A percentile compares a stretch with the other conserved stretches of the same genome.
phyloP scores from a whole-genome alignment of 2,329 filamentous ascomycete species.

The Clonostachys rosea region DNA sequence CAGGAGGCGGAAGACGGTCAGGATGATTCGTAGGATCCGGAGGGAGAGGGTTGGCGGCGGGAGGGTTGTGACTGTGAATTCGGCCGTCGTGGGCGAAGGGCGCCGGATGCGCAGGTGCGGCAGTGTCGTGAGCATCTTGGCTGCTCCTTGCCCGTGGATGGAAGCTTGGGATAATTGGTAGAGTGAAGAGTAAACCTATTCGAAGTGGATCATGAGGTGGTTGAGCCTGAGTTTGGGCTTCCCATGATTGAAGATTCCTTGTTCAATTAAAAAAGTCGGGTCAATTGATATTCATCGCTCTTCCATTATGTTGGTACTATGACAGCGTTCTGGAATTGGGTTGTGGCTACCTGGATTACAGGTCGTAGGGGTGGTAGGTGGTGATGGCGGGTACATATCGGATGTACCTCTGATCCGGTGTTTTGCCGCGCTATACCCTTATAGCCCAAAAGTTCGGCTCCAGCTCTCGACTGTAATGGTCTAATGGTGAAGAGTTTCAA shows the following conservation, averaged over 20 bases:
- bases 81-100: conserved; percentile 83
- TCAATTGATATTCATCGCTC: no score
- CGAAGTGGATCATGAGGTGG: no score
- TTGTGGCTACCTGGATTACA: background rate
- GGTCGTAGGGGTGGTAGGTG: no score
- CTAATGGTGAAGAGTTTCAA: conserved; percentile 54
- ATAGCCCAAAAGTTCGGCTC: background rate
- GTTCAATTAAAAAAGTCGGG: no score
- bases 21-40: conserved; percentile 35
- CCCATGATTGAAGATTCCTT: no score
- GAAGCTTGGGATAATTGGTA: background rate
- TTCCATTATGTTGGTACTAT: no score
- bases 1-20: conserved; percentile 37
- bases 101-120: conserved; percentile 59
- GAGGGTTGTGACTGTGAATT: conserved; percentile 85
- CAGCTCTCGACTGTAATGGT: conserved; percentile 55
- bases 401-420: background rate
- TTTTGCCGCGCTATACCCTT: background rate
- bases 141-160: background rate
- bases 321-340: background rate
- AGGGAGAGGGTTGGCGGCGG: conserved; percentile 46
- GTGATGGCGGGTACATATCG: no score
- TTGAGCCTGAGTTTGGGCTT: no score
- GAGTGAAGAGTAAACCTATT: background rate
- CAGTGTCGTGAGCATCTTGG: conserved; percentile 55